A percentile compares a stretch with the other conserved stretches of the same genome.
These are phyloP conservation scores for Nicotiana noctiflora DNA, from an alignment of 257 asterid species.

Conservation along the genomic window DNA sequence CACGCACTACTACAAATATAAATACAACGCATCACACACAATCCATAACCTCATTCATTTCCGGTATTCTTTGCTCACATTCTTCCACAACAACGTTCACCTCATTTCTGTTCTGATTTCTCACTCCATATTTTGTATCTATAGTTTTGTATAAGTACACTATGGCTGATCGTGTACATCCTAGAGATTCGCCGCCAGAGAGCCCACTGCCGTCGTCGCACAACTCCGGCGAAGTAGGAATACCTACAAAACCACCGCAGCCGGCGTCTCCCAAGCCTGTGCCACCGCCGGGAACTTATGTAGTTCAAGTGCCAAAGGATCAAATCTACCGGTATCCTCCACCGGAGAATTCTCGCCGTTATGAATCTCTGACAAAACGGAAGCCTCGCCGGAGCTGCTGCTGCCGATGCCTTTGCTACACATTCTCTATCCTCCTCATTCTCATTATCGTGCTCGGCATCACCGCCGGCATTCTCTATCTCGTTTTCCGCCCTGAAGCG, in stretches of 20 bases:
- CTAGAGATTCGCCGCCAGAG: constrained; percentile 14
- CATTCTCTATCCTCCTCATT: constrained; percentile 33
- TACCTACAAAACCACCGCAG: too few relatives aligned
- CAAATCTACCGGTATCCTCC: constrained; percentile 33
- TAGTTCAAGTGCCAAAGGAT: constrained; percentile 37
- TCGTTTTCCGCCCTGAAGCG: constrained; percentile 58
- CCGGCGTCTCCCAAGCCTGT: background rate
- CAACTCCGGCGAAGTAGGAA: background rate
- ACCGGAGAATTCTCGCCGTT: constrained; percentile 30
- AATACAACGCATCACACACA: background rate
- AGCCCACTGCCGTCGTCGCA: background rate
- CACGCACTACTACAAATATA: background rate
- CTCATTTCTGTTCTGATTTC: background rate
- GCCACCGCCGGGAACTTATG: constrained; percentile 22
- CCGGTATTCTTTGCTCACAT: too few relatives aligned
- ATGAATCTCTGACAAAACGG: constrained; percentile 23
- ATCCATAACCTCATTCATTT: background rate
- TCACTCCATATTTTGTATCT: background rate
- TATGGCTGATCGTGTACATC: constrained; percentile 20
- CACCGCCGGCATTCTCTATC: constrained; percentile 66
- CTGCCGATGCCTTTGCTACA: constrained; percentile 48
- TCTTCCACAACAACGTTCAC: background rate
- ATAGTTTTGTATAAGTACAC: background rate
- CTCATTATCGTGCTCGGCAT: constrained; percentile 42
- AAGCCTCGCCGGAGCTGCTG: constrained; percentile 39